These are phyloP conservation scores for Pachysandra terminalis DNA, from an alignment of 164 flowering plant species.

Conservation along the genomic window DNA sequence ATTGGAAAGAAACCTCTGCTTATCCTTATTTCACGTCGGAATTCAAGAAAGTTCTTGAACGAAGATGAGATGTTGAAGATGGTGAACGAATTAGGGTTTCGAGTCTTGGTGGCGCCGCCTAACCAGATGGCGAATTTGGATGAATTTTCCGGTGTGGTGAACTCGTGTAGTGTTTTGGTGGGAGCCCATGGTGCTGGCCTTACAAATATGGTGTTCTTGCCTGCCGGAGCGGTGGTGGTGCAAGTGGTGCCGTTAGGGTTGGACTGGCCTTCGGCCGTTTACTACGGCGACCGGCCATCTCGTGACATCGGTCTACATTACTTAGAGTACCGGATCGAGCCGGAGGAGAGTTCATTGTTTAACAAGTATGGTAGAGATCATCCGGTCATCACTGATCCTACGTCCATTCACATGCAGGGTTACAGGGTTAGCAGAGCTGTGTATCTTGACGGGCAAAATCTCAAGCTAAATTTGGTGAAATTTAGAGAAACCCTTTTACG, in stretches of 20 bases:
- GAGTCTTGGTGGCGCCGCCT: conserved; percentile 20
- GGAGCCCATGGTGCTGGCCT: conserved; percentile 55
- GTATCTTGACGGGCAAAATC: conserved; percentile 41
- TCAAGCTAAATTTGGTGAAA: conserved; percentile 31
- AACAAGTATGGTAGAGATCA: conserved; percentile 30
- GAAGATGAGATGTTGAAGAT: conserved; percentile 29
- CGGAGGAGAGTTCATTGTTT: conserved; percentile 39
- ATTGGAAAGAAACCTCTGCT: conserved; percentile 21
- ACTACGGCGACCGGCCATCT: conserved; percentile 28
- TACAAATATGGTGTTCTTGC: conserved; percentile 40
- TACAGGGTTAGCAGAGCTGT: conserved; percentile 25
- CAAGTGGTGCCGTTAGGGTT: conserved; percentile 45
- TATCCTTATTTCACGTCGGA: conserved; percentile 27
- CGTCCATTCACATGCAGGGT: conserved; percentile 22
- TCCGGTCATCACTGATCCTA: conserved; percentile 31
- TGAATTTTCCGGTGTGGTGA: conserved; percentile 26
- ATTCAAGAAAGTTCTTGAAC: conserved; percentile 30
- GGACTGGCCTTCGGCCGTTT: conserved; percentile 34
- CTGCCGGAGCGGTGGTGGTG: conserved; percentile 43
- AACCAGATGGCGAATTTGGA: conserved; percentile 22
- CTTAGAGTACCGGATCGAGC: conserved; percentile 36
- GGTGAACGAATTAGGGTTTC: conserved; percentile 33
- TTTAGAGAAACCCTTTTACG: conserved; percentile 35
- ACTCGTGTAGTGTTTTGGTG: conserved; percentile 38
- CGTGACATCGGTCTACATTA: conserved; percentile 32